A percentile compares a stretch with the other conserved stretches of the same genome.
phyloP scores from a whole-genome alignment of 176 grass and related monocot species.

The Carex pumila region DNA sequence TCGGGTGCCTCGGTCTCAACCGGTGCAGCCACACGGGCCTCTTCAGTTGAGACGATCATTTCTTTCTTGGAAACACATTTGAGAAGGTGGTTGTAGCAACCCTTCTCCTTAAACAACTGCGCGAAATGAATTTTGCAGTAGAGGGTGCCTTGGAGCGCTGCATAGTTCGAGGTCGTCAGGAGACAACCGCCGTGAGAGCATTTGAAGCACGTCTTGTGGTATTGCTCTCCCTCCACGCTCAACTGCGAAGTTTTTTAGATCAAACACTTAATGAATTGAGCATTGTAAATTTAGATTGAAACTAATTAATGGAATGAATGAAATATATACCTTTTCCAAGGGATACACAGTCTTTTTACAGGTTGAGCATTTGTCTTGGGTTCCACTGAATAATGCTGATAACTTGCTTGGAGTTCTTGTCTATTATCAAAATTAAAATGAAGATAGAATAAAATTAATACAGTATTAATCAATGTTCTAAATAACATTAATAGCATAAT shows the following conservation, averaged over 20 bases:
- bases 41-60: conserved; percentile 20
- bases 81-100: conserved; percentile 86
- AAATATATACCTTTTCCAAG: conserved; percentile 45
- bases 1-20: neutral
- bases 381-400: conserved; percentile 46
- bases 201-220: conserved; percentile 91
- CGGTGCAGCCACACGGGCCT: neutral
- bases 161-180: conserved; percentile 72
- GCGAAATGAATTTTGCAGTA: conserved; percentile 98
- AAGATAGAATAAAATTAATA: neutral
- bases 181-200: conserved; percentile 85
- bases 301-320: neutral
- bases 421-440: conserved; percentile 33
- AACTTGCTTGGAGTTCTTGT: conserved; percentile 52
- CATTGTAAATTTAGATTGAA: neutral
- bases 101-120: conserved; percentile 95
- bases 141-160: conserved; percentile 69
- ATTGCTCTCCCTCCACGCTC: conserved; percentile 66
- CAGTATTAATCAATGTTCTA: neutral
- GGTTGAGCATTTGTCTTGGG: conserved; percentile 48
- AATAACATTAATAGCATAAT: too few relatives aligned
- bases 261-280: too few relatives aligned
- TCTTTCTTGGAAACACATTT: conserved; percentile 53
- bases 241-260: conserved; percentile 25
- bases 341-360: conserved; percentile 62